phyloP scores from a whole-genome alignment of 2,329 filamentous ascomycete genomes.

The Spiromastix sp. region DNA sequence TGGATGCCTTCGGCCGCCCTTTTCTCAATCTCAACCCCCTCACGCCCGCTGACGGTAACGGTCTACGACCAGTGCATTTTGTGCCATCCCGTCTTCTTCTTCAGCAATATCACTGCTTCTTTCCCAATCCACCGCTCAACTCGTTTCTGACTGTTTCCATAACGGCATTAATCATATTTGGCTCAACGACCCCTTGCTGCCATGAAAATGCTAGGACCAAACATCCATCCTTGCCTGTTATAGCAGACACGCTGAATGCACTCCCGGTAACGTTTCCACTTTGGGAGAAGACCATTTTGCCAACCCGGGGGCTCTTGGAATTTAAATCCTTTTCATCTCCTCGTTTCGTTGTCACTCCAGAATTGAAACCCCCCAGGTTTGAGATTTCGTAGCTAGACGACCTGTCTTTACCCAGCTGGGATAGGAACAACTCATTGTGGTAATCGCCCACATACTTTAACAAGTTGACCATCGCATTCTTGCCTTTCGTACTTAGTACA shows the following conservation, averaged over 20 bases:
- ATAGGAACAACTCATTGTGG: constrained; percentile 24
- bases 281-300: constrained; percentile 37
- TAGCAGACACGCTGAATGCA: constrained; percentile 29
- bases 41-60: too few species aligned
- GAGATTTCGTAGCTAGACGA: constrained; percentile 34
- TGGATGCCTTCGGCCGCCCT: too few species aligned
- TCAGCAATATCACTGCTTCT: too few species aligned
- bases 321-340: neutral
- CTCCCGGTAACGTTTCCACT: constrained; percentile 28
- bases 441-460: constrained; percentile 33
- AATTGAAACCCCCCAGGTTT: constrained; percentile 33
- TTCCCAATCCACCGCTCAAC: too few species aligned
- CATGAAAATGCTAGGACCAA: constrained; percentile 32
- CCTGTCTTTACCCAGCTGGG: constrained; percentile 30
- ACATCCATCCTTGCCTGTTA: constrained; percentile 36
- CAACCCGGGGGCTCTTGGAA: constrained; percentile 18
- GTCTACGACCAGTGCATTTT: too few species aligned
- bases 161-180: constrained; percentile 15
- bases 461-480: constrained; percentile 26
- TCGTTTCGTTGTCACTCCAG: neutral
- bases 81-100: too few species aligned
- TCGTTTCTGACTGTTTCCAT: constrained; percentile 8
- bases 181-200: constrained; percentile 28
- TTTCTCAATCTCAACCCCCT: too few species aligned
- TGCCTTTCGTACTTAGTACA: constrained; percentile 18